Evolutionary conservation across 2,329 filamentous ascomycete genomes (phyloP).

Genomic region (Cercospora beticola): DNA sequence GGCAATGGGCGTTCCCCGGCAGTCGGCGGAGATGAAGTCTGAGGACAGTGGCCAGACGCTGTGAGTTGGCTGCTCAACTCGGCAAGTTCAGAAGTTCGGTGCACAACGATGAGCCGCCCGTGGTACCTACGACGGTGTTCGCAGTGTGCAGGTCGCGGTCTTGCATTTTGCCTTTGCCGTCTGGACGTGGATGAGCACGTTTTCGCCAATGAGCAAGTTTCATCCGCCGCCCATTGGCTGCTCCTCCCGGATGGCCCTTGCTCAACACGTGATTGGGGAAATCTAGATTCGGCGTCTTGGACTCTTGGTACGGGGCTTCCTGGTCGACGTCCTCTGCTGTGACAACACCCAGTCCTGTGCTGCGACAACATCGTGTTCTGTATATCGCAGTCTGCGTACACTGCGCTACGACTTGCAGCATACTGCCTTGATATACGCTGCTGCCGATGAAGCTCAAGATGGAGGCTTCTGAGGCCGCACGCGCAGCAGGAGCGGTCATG

Average conservation of each 20-base stretch:
- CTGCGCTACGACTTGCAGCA: neutral
- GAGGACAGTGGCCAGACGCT: neutral
- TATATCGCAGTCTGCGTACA: neutral
- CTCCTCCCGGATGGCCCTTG: neutral
- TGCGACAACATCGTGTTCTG: neutral
- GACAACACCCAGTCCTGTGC: neutral
- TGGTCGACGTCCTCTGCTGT: neutral
- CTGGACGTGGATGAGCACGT: neutral
- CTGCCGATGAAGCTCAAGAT: neutral
- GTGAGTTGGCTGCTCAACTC: neutral
- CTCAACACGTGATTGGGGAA: neutral
- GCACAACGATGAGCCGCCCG: neutral
- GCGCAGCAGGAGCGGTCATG: slow-evolving; percentile 2
- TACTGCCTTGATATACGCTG: neutral
- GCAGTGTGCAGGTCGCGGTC: neutral
- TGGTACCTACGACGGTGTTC: neutral
- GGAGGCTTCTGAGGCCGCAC: neutral
- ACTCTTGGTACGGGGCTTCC: neutral
- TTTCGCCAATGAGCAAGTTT: slow-evolving; percentile 8
- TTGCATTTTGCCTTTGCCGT: neutral
- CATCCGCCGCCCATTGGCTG: neutral
- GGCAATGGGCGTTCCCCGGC: neutral
- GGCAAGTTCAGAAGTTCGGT: neutral
- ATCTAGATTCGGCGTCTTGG: neutral
- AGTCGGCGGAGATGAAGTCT: neutral